Evolutionary conservation across 768 basidiomycete genomes (phyloP).

Genomic region (Suillus plorans): DNA sequence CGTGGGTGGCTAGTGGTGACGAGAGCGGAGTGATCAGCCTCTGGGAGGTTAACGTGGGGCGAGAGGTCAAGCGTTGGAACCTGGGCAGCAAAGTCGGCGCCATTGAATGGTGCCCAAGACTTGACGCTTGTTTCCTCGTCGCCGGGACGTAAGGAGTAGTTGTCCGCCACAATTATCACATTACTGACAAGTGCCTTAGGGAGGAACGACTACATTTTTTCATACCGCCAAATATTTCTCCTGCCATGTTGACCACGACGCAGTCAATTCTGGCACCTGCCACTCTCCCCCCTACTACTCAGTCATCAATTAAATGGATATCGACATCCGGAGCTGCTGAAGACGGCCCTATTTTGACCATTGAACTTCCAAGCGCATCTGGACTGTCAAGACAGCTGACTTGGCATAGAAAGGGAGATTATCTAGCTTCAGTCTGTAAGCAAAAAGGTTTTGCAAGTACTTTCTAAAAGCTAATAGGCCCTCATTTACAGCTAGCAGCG

Average conservation of each 20-base stretch:
- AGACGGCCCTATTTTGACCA: constrained; percentile 58
- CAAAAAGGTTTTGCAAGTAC: constrained; percentile 20
- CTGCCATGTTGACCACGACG: constrained; percentile 55
- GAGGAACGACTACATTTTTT: constrained; percentile 80
- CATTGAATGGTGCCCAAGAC: constrained; percentile 91
- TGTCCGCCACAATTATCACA: constrained; percentile 8
- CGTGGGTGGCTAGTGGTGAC: constrained; percentile 90
- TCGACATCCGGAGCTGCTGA: constrained; percentile 48
- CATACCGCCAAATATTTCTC: constrained; percentile 75
- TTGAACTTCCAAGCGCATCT: constrained; percentile 62
- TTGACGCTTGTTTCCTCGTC: constrained; percentile 76
- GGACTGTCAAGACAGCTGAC: constrained; percentile 76
- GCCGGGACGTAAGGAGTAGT: constrained; percentile 67
- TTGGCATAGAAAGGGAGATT: constrained; percentile 96
- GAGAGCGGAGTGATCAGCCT: constrained; percentile 83
- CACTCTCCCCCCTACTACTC: constrained; percentile 56
- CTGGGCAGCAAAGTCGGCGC: constrained; percentile 78
- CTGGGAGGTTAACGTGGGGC: constrained; percentile 91
- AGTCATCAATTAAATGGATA: constrained; percentile 73
- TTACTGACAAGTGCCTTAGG: constrained; percentile 40
- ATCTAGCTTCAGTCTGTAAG: constrained; percentile 93
- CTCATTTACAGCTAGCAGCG: constrained; percentile 51
- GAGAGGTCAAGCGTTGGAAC: constrained; percentile 85
- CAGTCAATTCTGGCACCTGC: constrained; percentile 61
- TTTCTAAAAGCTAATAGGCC: constrained; percentile 9